Percentiles rank a stretch among this genome's conserved stretches.
Evolutionary conservation across 768 basidiomycete species (phyloP).

Genomic region (Lactifluus pinguis): DNA sequence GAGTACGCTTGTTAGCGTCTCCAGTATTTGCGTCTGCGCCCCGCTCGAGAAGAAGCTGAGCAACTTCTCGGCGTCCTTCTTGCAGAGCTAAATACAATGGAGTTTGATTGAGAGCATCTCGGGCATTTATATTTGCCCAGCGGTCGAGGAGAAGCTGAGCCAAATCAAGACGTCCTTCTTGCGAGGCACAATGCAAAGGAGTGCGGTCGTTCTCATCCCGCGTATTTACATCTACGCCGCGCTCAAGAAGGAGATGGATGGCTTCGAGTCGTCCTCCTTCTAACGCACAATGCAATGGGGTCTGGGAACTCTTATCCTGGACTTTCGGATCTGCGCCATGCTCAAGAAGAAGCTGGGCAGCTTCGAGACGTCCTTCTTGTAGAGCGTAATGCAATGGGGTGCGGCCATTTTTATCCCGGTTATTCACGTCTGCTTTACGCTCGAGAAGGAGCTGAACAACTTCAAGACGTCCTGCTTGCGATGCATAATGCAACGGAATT

Average conservation of each 20-base stretch:
- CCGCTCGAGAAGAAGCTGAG: neutral
- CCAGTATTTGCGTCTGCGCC: neutral
- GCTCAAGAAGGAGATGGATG: neutral
- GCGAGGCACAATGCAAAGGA: neutral
- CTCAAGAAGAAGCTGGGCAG: too few species aligned
- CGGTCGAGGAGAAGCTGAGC: neutral
- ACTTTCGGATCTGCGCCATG: too few species aligned
- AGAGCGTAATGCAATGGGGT: too few species aligned
- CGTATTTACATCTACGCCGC: neutral
- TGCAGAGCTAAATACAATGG: neutral
- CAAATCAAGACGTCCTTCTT: neutral
- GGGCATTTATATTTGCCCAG: neutral
- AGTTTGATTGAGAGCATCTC: neutral
- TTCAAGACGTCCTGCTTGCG: neutral
- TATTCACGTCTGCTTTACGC: too few species aligned
- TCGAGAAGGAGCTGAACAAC: neutral
- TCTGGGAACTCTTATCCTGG: too few species aligned
- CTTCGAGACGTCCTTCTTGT: too few species aligned
- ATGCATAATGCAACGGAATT: neutral
- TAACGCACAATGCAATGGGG: too few species aligned
- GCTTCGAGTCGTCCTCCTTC: too few species aligned
- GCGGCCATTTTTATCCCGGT: too few species aligned
- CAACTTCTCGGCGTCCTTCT: neutral
- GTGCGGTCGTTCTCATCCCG: neutral
- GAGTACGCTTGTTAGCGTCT: neutral